Evolutionary conservation across 768 basidiomycete species (phyloP).

Genomic region (Chalciporus chontae): DNA sequence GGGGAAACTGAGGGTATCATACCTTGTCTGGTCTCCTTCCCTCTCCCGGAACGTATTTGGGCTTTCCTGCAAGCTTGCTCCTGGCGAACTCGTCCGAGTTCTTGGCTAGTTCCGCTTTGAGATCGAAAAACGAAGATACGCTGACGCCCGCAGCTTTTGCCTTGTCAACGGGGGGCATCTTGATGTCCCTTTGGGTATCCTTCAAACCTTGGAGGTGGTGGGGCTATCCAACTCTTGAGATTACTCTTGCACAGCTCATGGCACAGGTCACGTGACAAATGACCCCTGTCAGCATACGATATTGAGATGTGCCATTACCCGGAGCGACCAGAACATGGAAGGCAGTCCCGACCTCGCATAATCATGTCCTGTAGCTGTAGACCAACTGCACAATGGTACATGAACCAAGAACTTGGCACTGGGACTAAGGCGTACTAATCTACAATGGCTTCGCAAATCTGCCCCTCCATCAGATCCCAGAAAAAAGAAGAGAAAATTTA

Average conservation of each 20-base stretch:
- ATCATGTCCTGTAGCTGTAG: background rate
- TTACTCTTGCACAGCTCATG: background rate
- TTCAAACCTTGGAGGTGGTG: background rate
- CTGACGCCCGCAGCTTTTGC: slow-evolving; percentile 68
- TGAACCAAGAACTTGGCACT: slow-evolving; percentile 88
- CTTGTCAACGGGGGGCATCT: slow-evolving; percentile 49
- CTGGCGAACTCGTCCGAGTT: slow-evolving; percentile 59
- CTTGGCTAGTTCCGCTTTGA: slow-evolving; percentile 56
- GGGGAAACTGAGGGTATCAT: slow-evolving; percentile 1
- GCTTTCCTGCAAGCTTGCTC: slow-evolving; percentile 56
- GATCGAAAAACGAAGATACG: slow-evolving; percentile 75
- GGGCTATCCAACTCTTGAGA: background rate
- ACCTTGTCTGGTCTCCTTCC: slow-evolving; percentile 73
- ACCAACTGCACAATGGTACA: background rate
- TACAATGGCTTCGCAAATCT: slow-evolving; percentile 67
- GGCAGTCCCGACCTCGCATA: no score
- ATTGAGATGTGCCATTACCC: no score
- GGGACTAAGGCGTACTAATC: slow-evolving; percentile 92
- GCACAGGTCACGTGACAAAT: slow-evolving; percentile 8
- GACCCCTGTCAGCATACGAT: no score
- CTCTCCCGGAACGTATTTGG: slow-evolving; percentile 52
- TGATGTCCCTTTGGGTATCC: slow-evolving; percentile 5
- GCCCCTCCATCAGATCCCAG: slow-evolving; percentile 1
- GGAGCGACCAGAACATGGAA: no score
- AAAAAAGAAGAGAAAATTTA: background rate